Conservation (phyloP, 768 basidiomycete species). For the Mycena haematopus region DNA sequence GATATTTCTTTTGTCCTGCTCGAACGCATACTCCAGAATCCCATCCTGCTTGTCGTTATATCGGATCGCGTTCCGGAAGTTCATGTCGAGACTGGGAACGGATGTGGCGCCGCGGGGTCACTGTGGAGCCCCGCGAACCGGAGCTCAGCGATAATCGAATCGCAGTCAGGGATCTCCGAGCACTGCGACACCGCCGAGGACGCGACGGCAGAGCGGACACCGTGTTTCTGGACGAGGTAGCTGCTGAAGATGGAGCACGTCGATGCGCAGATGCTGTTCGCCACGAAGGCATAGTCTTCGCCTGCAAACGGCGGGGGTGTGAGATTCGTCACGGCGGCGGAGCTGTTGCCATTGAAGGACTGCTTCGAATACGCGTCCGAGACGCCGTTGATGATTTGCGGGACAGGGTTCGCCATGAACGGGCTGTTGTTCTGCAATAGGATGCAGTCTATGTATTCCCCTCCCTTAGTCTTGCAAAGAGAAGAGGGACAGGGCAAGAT, state of each 20-base stretch:
- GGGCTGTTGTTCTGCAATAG: constrained; percentile 25
- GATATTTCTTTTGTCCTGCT: constrained; percentile 28
- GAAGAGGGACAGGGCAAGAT: neutral
- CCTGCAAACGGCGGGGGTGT: constrained; percentile 27
- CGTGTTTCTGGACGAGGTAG: constrained; percentile 29
- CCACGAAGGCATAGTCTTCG: constrained; percentile 23
- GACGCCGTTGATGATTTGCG: constrained; percentile 29
- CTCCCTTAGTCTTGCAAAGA: neutral
- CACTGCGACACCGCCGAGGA: constrained; percentile 19
- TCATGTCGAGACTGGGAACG: constrained; percentile 25
- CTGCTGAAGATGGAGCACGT: constrained; percentile 26
- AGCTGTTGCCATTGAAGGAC: constrained; percentile 26
- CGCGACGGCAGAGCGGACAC: constrained; percentile 27
- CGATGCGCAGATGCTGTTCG: constrained; percentile 25
- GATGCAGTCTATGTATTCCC: constrained; percentile 16
- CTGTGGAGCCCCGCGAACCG: constrained; percentile 19
- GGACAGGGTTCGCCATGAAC: constrained; percentile 28
- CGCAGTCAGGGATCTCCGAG: constrained; percentile 27
- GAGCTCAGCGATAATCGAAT: constrained; percentile 17
- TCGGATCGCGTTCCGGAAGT: constrained; percentile 28
- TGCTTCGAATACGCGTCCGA: constrained; percentile 26
- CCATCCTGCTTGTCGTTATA: constrained; percentile 27
- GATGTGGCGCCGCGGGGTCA: constrained; percentile 30
- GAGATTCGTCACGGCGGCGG: constrained; percentile 23
- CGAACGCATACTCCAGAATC: constrained; percentile 30